phyloP scores from a whole-genome alignment of 148 eudicot genomes.

The Vaccinium macrocarpon region DNA sequence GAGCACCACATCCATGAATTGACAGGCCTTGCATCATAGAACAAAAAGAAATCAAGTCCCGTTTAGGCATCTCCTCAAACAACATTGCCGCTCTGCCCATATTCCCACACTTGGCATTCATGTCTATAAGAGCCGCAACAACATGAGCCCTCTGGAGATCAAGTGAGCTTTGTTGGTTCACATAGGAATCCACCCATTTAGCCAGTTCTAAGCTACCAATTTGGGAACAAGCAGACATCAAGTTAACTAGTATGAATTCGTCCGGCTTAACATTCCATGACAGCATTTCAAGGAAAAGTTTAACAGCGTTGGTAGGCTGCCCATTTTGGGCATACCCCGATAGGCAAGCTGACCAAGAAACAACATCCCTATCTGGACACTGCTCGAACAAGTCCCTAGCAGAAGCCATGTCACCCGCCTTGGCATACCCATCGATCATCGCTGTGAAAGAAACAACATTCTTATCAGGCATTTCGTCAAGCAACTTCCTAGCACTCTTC shows the following conservation, averaged over 20 bases:
- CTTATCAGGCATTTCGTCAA: constrained; percentile 62
- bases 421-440: constrained; percentile 70
- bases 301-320: constrained; percentile 48
- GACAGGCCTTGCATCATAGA: constrained; percentile 71
- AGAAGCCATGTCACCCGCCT: constrained; percentile 53
- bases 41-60: constrained; percentile 61
- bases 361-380: constrained; percentile 41
- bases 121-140: constrained; percentile 59
- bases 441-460: constrained; percentile 49
- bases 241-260: constrained; percentile 50
- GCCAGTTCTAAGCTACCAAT: constrained; percentile 52
- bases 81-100: constrained; percentile 47
- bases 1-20: constrained; percentile 51
- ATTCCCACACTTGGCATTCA: constrained; percentile 80
- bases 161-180: constrained; percentile 28
- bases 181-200: constrained; percentile 60
- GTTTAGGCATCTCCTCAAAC: constrained; percentile 52
- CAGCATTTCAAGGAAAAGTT: constrained; percentile 45
- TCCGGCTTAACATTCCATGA: constrained; percentile 44
- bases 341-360: constrained; percentile 67
- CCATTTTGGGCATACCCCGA: constrained; percentile 68
- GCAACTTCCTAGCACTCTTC: constrained; percentile 41
- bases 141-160: constrained; percentile 47
- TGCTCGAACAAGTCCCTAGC: constrained; percentile 60
- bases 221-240: constrained; percentile 82